Conservation (phyloP, 768 basidiomycete species). For the Hygrocybe coccinea region DNA sequence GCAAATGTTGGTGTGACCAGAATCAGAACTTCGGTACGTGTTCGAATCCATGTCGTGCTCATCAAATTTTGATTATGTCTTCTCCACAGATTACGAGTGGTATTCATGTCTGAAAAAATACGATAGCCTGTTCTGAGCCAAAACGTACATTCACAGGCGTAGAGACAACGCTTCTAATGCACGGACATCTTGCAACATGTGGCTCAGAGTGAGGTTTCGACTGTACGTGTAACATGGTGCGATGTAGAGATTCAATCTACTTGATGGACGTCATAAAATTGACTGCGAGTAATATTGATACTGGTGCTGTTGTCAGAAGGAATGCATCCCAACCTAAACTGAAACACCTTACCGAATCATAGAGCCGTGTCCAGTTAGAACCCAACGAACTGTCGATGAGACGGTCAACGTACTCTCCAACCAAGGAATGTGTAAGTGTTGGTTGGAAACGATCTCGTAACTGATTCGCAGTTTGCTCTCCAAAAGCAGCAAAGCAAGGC, state of each 20-base stretch:
- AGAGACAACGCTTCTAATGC: background rate
- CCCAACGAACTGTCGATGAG: constrained; percentile 87
- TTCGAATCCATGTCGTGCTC: background rate
- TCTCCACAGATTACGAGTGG: constrained; percentile 64
- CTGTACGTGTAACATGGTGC: too few species aligned
- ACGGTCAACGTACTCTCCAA: constrained; percentile 85
- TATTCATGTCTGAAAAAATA: constrained; percentile 85
- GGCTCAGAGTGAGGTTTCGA: too few species aligned
- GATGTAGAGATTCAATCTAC: background rate
- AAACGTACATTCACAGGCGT: background rate
- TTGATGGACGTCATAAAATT: constrained; percentile 46
- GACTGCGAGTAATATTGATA: constrained; percentile 95
- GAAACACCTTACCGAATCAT: constrained; percentile 72
- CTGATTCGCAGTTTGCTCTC: constrained; percentile 84
- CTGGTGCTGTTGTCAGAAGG: constrained; percentile 33
- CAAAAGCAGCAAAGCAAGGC: constrained; percentile 86
- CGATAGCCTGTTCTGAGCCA: constrained; percentile 49
- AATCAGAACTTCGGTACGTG: constrained; percentile 67
- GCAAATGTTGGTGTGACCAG: constrained; percentile 84
- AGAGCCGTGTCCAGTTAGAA: constrained; percentile 91
- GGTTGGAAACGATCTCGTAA: constrained; percentile 94
- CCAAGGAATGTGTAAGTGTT: constrained; percentile 73
- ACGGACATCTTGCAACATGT: background rate
- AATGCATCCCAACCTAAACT: background rate
- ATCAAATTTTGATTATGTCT: constrained; percentile 8